Conservation (phyloP, 2,329 filamentous ascomycete genomes). For the Trichoderma brevicompactum region DNA sequence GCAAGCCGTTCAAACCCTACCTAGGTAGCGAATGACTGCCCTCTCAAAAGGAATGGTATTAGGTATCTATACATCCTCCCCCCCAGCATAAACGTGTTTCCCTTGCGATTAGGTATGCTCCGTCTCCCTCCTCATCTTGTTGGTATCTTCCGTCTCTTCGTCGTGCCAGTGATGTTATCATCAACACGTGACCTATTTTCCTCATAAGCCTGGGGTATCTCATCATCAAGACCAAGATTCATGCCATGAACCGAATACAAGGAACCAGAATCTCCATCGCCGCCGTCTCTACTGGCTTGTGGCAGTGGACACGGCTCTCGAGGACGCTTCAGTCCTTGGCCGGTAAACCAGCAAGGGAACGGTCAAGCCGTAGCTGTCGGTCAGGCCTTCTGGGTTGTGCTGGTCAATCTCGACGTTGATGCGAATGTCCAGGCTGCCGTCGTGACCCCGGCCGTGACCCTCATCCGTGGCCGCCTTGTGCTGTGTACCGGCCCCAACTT, state of each 20-base stretch:
- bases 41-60: constrained; percentile 12
- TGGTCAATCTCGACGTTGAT: constrained; percentile 89
- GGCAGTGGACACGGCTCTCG: constrained; percentile 32
- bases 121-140: not conserved
- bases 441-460: constrained; percentile 58
- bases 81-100: not conserved
- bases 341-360: constrained; percentile 69
- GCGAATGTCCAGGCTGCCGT: constrained; percentile 75
- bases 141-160: constrained; percentile 20
- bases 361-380: constrained; percentile 80
- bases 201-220: constrained; percentile 1
- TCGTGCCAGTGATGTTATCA: not conserved
- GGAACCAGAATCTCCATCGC: not conserved
- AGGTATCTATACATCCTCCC: constrained; percentile 3
- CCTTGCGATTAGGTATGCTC: not conserved
- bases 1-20: not conserved
- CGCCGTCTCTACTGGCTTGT: constrained; percentile 20
- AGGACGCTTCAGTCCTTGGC: constrained; percentile 32
- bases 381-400: constrained; percentile 77
- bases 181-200: not conserved
- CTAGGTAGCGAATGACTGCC: constrained; percentile 2
- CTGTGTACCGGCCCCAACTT: constrained; percentile 74
- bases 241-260: not conserved
- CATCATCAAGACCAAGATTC: not conserved
- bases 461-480: constrained; percentile 71